Evolutionary conservation across 139 green algal genomes (phyloP).

Genomic region (Nannochloris sp.): DNA sequence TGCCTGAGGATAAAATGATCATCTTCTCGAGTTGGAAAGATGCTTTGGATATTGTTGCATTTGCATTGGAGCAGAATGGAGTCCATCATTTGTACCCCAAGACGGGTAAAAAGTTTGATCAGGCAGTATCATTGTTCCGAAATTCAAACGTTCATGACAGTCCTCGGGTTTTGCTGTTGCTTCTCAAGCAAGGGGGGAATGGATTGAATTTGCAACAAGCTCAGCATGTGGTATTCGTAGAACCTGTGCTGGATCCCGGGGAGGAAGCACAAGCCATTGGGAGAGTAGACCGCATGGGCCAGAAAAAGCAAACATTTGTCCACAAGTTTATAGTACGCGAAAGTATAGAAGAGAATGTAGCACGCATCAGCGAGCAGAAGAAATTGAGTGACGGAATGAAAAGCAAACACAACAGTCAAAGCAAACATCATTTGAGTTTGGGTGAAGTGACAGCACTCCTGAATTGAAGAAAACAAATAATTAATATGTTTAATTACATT

Average conservation of each 20-base stretch:
- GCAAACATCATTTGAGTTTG: conserved; percentile 16
- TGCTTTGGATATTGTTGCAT: conserved; percentile 63
- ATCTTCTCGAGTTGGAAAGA: conserved; percentile 76
- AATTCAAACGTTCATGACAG: not conserved
- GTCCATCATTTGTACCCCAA: conserved; percentile 34
- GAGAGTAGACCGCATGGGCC: conserved; percentile 59
- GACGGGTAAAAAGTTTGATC: conserved; percentile 32
- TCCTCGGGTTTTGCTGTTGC: conserved; percentile 60
- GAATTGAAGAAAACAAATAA: not conserved
- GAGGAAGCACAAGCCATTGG: conserved; percentile 52
- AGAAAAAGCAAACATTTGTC: conserved; percentile 51
- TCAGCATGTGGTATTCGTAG: conserved; percentile 75
- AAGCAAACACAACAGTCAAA: not conserved
- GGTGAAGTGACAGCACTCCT: conserved; percentile 19
- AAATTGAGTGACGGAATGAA: not conserved
- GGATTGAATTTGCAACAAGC: conserved; percentile 76
- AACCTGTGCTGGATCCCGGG: conserved; percentile 52
- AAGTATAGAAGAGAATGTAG: conserved; percentile 78
- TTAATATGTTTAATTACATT: too few relatives aligned
- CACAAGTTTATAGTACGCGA: conserved; percentile 59
- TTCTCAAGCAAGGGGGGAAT: conserved; percentile 55
- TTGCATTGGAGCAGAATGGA: conserved; percentile 47
- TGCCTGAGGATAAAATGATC: conserved; percentile 36
- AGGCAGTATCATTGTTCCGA: conserved; percentile 49
- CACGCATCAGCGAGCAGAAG: conserved; percentile 24